Evolutionary conservation across 345 rosid species (phyloP).

Genomic region (Salix viminalis): DNA sequence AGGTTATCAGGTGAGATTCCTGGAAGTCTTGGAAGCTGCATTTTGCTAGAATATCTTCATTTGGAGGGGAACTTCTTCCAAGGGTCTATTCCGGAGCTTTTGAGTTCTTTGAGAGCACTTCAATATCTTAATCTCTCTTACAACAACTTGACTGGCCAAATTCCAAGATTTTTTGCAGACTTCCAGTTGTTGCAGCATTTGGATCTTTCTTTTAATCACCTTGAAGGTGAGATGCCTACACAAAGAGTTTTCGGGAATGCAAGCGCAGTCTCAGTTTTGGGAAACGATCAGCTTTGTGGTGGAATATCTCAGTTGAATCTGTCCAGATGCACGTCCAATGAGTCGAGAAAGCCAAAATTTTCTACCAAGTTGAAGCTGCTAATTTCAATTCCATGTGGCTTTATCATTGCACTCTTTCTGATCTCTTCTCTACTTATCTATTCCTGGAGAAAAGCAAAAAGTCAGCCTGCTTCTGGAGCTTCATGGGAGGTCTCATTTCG

Average conservation of each 20-base stretch:
- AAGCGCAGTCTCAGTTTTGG: not conserved
- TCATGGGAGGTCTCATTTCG: not conserved
- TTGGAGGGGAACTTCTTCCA: slow-evolving; percentile 3
- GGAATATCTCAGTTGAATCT: not conserved
- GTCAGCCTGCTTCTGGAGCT: not conserved
- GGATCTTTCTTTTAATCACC: slow-evolving; percentile 3
- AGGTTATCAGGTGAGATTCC: slow-evolving; percentile 13
- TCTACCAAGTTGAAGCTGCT: not conserved
- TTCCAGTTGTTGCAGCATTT: not conserved
- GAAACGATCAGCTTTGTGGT: slow-evolving; percentile 12
- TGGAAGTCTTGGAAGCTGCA: not conserved
- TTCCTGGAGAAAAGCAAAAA: not conserved
- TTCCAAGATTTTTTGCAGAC: not conserved
- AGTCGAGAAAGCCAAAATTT: not conserved
- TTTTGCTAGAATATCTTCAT: not conserved
- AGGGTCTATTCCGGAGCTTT: slow-evolving; percentile 3
- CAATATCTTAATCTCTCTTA: not conserved
- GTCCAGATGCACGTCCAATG: not conserved
- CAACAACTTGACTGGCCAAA: slow-evolving; percentile 2
- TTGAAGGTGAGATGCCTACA: slow-evolving; percentile 9
- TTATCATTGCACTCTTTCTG: not conserved
- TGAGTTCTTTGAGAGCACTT: not conserved
- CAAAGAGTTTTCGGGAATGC: slow-evolving; percentile 12
- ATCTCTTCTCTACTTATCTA: not conserved
- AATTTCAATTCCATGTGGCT: not conserved